A percentile compares a stretch with the other conserved stretches of the same genome.
Evolutionary conservation across 345 rosid genomes (phyloP).

Genomic region (Triadica sebifera): DNA sequence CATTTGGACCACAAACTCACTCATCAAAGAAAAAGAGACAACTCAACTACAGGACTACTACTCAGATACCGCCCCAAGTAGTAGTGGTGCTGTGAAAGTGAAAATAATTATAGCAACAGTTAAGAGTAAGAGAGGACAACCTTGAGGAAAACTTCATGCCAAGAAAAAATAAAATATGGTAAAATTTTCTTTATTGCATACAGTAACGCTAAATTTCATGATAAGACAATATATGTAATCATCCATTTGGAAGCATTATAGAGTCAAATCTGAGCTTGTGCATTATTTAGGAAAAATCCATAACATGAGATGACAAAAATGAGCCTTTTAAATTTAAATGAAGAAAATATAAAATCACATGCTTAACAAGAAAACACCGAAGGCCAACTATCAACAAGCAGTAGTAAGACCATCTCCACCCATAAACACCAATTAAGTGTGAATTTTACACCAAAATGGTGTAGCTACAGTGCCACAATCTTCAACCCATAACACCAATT

Average conservation of each 20-base stretch:
- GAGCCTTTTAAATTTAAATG: neutral
- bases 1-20: slow-evolving; percentile 43
- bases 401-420: neutral
- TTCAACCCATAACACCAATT: too few species aligned
- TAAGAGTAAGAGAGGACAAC: neutral
- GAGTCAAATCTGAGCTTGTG: neutral
- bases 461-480: too few species aligned
- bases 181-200: neutral
- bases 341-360: neutral
- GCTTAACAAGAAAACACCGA: neutral
- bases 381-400: neutral
- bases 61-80: slow-evolving; percentile 5
- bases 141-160: neutral
- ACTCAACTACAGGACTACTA: slow-evolving; percentile 41
- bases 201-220: neutral
- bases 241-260: slow-evolving; percentile 1
- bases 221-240: neutral
- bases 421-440: too few species aligned
- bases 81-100: neutral
- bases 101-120: slow-evolving; percentile 14
- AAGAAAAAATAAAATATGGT: neutral
- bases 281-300: neutral
- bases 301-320: neutral
- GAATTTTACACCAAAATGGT: too few species aligned
- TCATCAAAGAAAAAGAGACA: slow-evolving; percentile 25